Evolutionary conservation across 305 asterid species (phyloP).

Genomic region (Fraxinus velutina): DNA sequence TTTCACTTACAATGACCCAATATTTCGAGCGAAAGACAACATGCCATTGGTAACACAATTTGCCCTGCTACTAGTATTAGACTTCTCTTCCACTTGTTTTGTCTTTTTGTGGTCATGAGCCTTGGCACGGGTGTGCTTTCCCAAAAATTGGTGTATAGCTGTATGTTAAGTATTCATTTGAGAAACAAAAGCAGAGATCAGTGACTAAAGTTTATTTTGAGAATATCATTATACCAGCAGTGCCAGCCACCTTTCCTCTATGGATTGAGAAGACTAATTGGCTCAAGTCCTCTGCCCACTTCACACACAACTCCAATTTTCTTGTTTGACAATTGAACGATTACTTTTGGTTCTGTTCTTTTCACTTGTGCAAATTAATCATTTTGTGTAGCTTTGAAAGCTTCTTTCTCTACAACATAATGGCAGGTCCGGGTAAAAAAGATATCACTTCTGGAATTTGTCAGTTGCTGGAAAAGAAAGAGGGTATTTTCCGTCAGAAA

Average conservation of each 20-base stretch:
- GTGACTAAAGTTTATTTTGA: not conserved
- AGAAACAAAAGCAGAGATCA: not conserved
- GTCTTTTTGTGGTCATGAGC: not conserved
- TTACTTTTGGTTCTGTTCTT: slow-evolving; percentile 8
- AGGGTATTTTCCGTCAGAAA: slow-evolving; percentile 93
- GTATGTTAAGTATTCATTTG: not conserved
- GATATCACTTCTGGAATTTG: slow-evolving; percentile 59
- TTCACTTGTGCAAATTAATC: not conserved
- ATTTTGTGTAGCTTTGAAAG: slow-evolving; percentile 1
- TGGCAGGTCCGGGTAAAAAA: slow-evolving; percentile 59
- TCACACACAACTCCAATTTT: slow-evolving; percentile 19
- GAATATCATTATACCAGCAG: not conserved
- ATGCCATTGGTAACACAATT: not conserved
- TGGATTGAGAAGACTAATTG: not conserved
- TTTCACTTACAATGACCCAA: not conserved
- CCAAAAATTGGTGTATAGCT: not conserved
- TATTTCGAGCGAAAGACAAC: not conserved
- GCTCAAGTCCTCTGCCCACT: not conserved
- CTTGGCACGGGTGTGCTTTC: not conserved
- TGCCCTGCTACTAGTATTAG: not conserved
- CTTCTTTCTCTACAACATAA: slow-evolving; percentile 16
- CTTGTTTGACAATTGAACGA: not conserved
- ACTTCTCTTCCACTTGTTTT: not conserved
- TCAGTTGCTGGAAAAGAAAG: slow-evolving; percentile 87
- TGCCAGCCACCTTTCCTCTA: not conserved